phyloP scores from a whole-genome alignment of 2,329 filamentous ascomycete genomes.

The Leptographium wingfieldii region DNA sequence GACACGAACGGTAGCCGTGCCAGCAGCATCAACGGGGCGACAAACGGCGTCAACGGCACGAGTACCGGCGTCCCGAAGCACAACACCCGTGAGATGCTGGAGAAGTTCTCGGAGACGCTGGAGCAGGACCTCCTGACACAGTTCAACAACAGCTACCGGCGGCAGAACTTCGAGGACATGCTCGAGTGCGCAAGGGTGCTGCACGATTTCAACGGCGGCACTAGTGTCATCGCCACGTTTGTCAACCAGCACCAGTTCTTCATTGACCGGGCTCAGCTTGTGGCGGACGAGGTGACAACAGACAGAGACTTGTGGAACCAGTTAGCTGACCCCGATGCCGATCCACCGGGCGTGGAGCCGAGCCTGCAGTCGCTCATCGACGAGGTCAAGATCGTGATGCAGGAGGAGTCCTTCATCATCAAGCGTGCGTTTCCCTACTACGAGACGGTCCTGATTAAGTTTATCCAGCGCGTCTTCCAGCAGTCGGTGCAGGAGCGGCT shows the following conservation, averaged over 20 bases:
- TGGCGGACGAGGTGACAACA: slow-evolving; percentile 69
- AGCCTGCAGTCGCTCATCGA: slow-evolving; percentile 86
- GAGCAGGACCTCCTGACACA: slow-evolving; percentile 93
- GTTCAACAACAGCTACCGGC: slow-evolving; percentile 93
- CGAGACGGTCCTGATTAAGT: slow-evolving; percentile 84
- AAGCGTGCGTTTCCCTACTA: slow-evolving; percentile 93
- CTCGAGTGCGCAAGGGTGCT: slow-evolving; percentile 89
- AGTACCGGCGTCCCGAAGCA: slow-evolving; percentile 41
- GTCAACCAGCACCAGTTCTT: slow-evolving; percentile 99
- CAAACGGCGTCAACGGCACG: slow-evolving; percentile 27
- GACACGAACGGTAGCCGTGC: slow-evolving; percentile 38
- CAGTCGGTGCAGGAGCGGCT: slow-evolving; percentile 94
- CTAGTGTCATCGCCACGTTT: slow-evolving; percentile 89
- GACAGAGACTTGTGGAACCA: slow-evolving; percentile 78
- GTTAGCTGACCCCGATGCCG: slow-evolving; percentile 85
- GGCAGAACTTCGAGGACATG: slow-evolving; percentile 96
- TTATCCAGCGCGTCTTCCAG: slow-evolving; percentile 91
- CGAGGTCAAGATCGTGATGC: slow-evolving; percentile 89
- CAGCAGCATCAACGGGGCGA: slow-evolving; percentile 35
- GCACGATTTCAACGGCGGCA: slow-evolving; percentile 89
- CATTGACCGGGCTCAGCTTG: slow-evolving; percentile 85
- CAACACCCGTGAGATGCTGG: slow-evolving; percentile 78
- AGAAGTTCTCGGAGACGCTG: slow-evolving; percentile 90
- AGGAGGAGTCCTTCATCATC: slow-evolving; percentile 95
- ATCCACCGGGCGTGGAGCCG: slow-evolving; percentile 81